Evolutionary conservation across 495 filamentous ascomycete species (phyloP).

Genomic region (Aspergillus sclerotioniger): DNA sequence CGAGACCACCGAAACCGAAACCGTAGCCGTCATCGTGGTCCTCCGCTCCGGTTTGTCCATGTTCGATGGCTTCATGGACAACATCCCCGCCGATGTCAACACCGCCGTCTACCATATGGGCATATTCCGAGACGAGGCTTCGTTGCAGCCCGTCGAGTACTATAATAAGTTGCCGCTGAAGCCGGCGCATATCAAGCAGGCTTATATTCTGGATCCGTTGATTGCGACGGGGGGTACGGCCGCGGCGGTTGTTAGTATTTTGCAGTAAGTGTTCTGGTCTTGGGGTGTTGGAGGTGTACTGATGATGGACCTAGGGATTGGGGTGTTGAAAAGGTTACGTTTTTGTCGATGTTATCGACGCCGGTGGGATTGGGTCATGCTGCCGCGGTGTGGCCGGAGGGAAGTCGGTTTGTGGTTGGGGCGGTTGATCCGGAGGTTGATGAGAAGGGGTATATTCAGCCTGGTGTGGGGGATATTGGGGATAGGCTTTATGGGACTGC

Average conservation of each 20-base stretch:
- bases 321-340: conserved; percentile 73
- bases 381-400: conserved; percentile 66
- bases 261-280: conserved; percentile 40
- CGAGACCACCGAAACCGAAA: conserved; percentile 17
- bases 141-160: conserved; percentile 85
- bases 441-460: conserved; percentile 75
- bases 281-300: background rate
- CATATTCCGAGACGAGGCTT: conserved; percentile 78
- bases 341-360: conserved; percentile 70
- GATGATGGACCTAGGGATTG: conserved; percentile 56
- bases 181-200: conserved; percentile 47
- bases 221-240: conserved; percentile 89
- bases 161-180: conserved; percentile 84
- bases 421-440: conserved; percentile 70
- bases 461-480: conserved; percentile 83
- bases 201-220: conserved; percentile 81
- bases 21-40: conserved; percentile 28
- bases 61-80: conserved; percentile 27
- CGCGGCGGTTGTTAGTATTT: conserved; percentile 76
- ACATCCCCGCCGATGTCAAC: conserved; percentile 15
- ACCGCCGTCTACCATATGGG: conserved; percentile 73
- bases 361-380: conserved; percentile 62
- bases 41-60: conserved; percentile 33
- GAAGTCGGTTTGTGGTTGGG: conserved; percentile 72
- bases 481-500: conserved; percentile 85